phyloP scores from a whole-genome alignment of 1,139 yeast genomes.

The Suhomyces maxii region DNA sequence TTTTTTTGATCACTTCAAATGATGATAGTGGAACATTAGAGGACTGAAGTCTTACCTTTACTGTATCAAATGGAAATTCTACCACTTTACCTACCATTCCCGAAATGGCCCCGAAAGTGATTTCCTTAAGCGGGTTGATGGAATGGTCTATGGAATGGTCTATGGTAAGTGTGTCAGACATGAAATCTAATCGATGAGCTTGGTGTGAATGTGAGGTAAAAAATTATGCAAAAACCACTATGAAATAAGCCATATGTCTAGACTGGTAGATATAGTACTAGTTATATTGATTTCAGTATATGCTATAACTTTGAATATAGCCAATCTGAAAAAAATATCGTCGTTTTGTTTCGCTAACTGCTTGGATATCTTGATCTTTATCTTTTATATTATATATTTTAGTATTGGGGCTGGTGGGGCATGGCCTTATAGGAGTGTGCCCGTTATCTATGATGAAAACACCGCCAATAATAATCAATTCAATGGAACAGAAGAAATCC shows the following conservation, averaged over 20 bases:
- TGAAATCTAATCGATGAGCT: too few relatives aligned
- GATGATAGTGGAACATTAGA: constrained; percentile 53
- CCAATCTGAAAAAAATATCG: too few relatives aligned
- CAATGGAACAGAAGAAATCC: neutral
- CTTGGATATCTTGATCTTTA: too few relatives aligned
- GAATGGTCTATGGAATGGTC: neutral
- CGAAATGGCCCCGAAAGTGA: constrained; percentile 53
- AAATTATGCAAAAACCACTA: too few relatives aligned
- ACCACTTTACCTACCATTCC: constrained; percentile 84
- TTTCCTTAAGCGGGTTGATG: constrained; percentile 34
- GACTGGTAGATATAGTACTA: too few relatives aligned
- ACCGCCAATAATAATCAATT: neutral
- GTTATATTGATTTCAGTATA: too few relatives aligned
- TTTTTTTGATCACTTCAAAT: constrained; percentile 57
- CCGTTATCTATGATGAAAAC: neutral
- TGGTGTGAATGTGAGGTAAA: neutral
- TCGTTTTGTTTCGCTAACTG: too few relatives aligned
- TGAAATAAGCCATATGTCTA: too few relatives aligned
- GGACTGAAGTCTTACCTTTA: constrained; percentile 85
- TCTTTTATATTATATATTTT: too few relatives aligned
- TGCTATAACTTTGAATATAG: too few relatives aligned
- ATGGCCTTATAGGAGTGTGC: too few relatives aligned
- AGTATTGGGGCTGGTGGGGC: too few relatives aligned
- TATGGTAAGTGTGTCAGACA: neutral
- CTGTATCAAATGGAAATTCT: constrained; percentile 91